Evolutionary conservation across 2,329 filamentous ascomycete genomes (phyloP).

Genomic region (Neoarthrinium moseri): DNA sequence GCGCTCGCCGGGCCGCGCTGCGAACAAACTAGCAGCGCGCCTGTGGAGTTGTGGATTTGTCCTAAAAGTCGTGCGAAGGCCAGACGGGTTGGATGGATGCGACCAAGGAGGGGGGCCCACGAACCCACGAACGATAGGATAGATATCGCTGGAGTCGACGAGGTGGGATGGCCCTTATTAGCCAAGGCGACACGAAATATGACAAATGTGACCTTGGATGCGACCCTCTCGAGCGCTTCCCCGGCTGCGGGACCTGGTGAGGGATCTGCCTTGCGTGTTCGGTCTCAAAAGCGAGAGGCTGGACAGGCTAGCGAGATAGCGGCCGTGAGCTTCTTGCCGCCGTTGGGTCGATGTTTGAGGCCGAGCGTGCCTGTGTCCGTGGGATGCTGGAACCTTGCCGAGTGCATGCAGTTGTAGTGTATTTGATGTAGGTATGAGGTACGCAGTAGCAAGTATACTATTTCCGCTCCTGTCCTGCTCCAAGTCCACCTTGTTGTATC

Average conservation of each 20-base stretch:
- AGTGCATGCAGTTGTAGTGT: not conserved
- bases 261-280: not conserved
- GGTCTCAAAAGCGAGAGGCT: not conserved
- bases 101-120: not conserved
- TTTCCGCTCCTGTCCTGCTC: no score
- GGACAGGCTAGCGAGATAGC: slow-evolving; percentile 1
- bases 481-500: no score
- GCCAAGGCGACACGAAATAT: slow-evolving; percentile 1
- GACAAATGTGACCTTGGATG: not conserved
- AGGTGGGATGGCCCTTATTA: no score
- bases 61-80: not conserved
- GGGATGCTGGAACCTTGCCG: no score
- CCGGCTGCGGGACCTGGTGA: not conserved
- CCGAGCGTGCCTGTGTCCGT: no score
- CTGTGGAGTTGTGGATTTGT: slow-evolving; percentile 1
- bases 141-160: no score
- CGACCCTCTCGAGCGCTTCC: slow-evolving; percentile 2
- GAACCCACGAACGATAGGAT: no score
- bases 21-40: not conserved
- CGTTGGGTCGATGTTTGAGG: not conserved
- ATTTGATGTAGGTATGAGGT: not conserved
- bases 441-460: no score
- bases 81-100: no score
- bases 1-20: slow-evolving; percentile 1
- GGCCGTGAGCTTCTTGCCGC: not conserved